phyloP scores from a whole-genome alignment of 768 basidiomycete species.

The Lactifluus piperatus region DNA sequence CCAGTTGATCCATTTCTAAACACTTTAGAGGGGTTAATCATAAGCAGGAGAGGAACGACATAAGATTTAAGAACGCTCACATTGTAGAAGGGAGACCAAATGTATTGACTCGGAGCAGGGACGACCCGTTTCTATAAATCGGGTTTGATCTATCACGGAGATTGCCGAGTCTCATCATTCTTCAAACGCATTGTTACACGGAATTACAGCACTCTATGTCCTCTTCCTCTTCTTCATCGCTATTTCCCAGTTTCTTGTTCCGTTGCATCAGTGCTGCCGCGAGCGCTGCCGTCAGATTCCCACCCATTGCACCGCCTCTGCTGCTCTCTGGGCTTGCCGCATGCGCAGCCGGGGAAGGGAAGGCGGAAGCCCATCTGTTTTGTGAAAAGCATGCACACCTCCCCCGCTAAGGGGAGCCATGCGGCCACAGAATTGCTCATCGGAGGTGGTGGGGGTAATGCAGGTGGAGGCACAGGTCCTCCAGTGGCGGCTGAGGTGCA shows the following conservation, averaged over 20 bases:
- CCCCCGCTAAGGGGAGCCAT: no score
- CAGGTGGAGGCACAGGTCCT: slow-evolving; percentile 20
- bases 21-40: background rate
- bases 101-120: no score
- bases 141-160: slow-evolving; percentile 3
- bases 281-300: slow-evolving; percentile 72
- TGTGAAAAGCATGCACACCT: no score
- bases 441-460: slow-evolving; percentile 26
- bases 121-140: no score
- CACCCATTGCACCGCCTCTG: slow-evolving; percentile 51
- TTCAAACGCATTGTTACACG: no score
- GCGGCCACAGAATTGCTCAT: no score
- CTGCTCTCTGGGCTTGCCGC: no score
- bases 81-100: background rate
- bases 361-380: no score
- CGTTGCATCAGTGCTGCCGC: slow-evolving; percentile 76
- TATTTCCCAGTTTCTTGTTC: slow-evolving; percentile 80
- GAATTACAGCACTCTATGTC: no score
- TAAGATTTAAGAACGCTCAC: background rate
- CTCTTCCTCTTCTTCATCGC: slow-evolving; percentile 30
- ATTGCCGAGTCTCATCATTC: slow-evolving; percentile 2
- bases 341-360: no score
- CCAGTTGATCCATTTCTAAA: slow-evolving; percentile 43
- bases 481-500: no score
- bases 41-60: background rate